A percentile compares a stretch with the other conserved stretches of the same genome.
phyloP scores from a whole-genome alignment of 129 eudicot genomes.

The Pseudognaphalium luteoalbum region DNA sequence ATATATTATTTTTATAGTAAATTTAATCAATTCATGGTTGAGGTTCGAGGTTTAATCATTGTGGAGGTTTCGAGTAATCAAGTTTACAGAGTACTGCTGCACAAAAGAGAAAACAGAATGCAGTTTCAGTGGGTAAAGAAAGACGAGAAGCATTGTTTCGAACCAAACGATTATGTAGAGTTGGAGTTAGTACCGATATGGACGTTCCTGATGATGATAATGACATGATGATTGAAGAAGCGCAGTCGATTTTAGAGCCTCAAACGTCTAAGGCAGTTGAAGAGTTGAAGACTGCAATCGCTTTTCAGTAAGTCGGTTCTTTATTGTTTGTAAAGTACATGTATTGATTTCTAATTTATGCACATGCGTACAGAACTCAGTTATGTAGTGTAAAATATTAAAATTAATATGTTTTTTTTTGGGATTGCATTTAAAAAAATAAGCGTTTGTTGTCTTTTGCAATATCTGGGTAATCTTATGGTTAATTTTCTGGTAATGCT shows the following conservation, averaged over 20 bases:
- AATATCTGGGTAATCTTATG: background rate
- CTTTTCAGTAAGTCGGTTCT: conserved; percentile 59
- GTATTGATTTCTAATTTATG: too few species aligned
- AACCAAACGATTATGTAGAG: conserved; percentile 85
- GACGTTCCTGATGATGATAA: conserved; percentile 50
- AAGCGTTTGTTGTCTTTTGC: background rate
- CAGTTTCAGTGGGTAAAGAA: conserved; percentile 80
- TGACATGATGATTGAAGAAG: conserved; percentile 84
- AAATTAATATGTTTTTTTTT: too few species aligned
- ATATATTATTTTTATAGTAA: too few species aligned
- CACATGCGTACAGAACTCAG: too few species aligned
- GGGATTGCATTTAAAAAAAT: too few species aligned
- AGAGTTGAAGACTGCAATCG: conserved; percentile 57
- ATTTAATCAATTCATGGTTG: too few species aligned
- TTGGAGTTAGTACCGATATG: conserved; percentile 55
- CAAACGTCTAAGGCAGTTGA: conserved; percentile 80
- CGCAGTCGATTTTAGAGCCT: conserved; percentile 72
- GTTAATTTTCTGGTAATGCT: too few species aligned
- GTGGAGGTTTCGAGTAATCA: too few species aligned
- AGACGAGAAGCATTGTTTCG: conserved; percentile 83
- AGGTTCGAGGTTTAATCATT: too few species aligned
- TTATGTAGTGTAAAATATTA: background rate
- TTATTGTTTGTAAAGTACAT: background rate
- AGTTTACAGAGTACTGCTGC: conserved; percentile 48
- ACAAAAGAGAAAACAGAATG: conserved; percentile 77